Conservation (phyloP, 2,329 filamentous ascomycete genomes). For the Lachnellula hyalina region DNA sequence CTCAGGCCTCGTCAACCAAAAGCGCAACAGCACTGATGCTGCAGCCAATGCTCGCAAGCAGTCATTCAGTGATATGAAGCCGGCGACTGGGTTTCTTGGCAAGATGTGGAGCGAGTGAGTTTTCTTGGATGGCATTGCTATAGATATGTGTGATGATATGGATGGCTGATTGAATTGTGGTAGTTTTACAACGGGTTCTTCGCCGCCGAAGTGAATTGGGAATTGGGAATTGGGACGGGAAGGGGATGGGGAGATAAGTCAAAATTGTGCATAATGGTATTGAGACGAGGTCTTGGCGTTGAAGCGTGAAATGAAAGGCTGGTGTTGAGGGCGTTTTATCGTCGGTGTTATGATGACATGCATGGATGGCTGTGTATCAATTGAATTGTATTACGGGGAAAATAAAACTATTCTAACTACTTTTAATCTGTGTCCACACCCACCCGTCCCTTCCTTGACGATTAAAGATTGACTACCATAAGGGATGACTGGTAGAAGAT, state of each 20-base stretch:
- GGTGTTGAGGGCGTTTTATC: neutral
- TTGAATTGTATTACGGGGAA: too few relatives aligned
- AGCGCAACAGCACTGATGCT: conserved; percentile 36
- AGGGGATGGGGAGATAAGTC: too few relatives aligned
- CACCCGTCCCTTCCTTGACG: too few relatives aligned
- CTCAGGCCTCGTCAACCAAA: conserved; percentile 38
- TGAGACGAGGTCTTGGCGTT: neutral
- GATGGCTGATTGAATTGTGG: neutral
- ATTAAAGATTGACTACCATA: too few relatives aligned
- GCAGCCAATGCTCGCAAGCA: conserved; percentile 33
- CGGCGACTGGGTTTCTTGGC: conserved; percentile 32
- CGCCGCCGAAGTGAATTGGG: conserved; percentile 10
- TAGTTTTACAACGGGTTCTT: conserved; percentile 17
- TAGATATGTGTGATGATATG: neutral
- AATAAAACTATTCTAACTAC: too few relatives aligned
- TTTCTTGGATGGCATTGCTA: neutral
- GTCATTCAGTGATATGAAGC: conserved; percentile 41
- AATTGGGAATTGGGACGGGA: neutral
- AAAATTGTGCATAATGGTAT: too few relatives aligned
- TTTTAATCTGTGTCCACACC: too few relatives aligned
- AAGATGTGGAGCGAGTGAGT: conserved; percentile 32
- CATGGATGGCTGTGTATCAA: neutral
- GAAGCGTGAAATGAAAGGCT: neutral
- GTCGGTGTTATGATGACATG: neutral
- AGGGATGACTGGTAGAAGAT: neutral